phyloP scores from a whole-genome alignment of 1,284 basidiomycete genomes.

The Schizophyllum commune region DNA sequence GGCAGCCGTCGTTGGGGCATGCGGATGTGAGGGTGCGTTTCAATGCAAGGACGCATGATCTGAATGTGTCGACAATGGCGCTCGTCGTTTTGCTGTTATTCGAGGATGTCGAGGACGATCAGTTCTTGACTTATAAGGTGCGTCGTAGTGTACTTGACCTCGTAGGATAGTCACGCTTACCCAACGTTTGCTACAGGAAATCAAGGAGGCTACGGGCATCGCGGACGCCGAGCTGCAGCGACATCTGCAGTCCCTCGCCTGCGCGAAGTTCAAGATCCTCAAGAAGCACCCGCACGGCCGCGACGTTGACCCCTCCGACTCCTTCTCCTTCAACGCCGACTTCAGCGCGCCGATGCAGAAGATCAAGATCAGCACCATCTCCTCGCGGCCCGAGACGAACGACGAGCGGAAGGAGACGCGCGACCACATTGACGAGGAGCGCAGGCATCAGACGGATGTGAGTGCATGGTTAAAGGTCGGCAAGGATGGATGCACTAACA shows the following conservation, averaged over 20 bases:
- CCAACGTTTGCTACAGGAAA: constrained; percentile 39
- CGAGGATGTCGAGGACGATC: constrained; percentile 61
- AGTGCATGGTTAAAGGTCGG: constrained; percentile 16
- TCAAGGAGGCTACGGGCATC: constrained; percentile 66
- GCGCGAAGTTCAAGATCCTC: constrained; percentile 92
- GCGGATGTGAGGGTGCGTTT: constrained; percentile 87
- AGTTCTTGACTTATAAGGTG: constrained; percentile 70
- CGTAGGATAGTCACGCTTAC: constrained; percentile 7
- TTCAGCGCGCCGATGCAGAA: constrained; percentile 81
- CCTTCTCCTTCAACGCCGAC: constrained; percentile 83
- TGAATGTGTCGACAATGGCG: constrained; percentile 91
- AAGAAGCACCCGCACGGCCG: constrained; percentile 87
- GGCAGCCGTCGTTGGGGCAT: constrained; percentile 90
- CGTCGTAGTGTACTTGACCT: constrained; percentile 12
- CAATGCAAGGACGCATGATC: constrained; percentile 75
- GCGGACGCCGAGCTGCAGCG: constrained; percentile 78
- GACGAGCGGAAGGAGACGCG: constrained; percentile 91
- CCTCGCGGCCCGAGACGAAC: constrained; percentile 77
- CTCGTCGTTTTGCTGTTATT: constrained; percentile 88
- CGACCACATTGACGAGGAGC: constrained; percentile 88
- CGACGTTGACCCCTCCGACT: constrained; percentile 71
- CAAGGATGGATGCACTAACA: constrained; percentile 2
- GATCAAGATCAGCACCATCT: constrained; percentile 92
- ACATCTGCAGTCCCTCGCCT: constrained; percentile 92
- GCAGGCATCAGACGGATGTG: constrained; percentile 87